phyloP scores from a whole-genome alignment of 306 rosid genomes.

The Medicago ruthenica region DNA sequence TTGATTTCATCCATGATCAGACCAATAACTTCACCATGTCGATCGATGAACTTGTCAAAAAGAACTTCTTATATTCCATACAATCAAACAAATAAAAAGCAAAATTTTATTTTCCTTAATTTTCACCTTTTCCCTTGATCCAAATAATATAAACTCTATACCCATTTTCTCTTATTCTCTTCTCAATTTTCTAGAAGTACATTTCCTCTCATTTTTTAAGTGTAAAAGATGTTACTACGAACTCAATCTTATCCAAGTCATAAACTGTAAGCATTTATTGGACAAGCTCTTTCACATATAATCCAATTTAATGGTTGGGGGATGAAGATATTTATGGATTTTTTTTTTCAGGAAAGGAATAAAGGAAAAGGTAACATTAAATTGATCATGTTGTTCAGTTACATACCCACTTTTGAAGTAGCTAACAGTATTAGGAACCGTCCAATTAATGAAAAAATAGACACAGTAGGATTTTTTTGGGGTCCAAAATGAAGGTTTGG shows the following conservation, averaged over 20 bases:
- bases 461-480: constrained; percentile 14
- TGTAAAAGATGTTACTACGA: neutral
- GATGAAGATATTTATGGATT: constrained; percentile 5
- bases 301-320: constrained; percentile 3
- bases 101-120: too few species aligned
- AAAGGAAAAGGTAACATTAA: neutral
- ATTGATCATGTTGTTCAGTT: constrained; percentile 24
- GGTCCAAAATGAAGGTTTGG: constrained; percentile 41
- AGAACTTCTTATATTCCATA: too few species aligned
- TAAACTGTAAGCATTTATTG: constrained; percentile 40
- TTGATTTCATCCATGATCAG: too few species aligned
- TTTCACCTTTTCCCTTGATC: too few species aligned
- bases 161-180: neutral
- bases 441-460: constrained; percentile 58
- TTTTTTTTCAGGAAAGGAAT: constrained; percentile 1
- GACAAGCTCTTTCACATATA: constrained; percentile 26
- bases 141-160: too few species aligned
- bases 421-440: constrained; percentile 60
- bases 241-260: constrained; percentile 8
- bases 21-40: too few species aligned
- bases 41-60: too few species aligned
- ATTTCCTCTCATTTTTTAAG: neutral
- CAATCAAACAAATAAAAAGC: too few species aligned
- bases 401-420: neutral
- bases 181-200: neutral